Percentiles rank a stretch among this genome's conserved stretches.
phyloP scores from a whole-genome alignment of 768 basidiomycete species.

The Amanita rimosa region DNA sequence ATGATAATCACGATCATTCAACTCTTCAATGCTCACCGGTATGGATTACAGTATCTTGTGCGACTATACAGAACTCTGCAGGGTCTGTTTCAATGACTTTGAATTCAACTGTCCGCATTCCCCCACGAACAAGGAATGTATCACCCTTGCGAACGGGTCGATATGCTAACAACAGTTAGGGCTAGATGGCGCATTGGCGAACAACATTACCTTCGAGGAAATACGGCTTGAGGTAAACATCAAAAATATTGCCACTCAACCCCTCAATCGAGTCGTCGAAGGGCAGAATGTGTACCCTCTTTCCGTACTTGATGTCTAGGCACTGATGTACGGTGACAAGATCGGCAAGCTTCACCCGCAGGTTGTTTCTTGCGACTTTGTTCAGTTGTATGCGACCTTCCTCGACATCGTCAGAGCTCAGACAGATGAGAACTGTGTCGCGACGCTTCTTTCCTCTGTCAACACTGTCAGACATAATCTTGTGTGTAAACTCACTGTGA shows the following conservation, averaged over 20 bases:
- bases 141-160: conserved; percentile 95
- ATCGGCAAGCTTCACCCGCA: conserved; percentile 95
- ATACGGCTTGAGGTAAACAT: conserved; percentile 97
- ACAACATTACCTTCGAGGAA: conserved; percentile 76
- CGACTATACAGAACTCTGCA: conserved; percentile 96
- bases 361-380: conserved; percentile 99
- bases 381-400: conserved; percentile 98
- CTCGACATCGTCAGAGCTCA: conserved; percentile 93
- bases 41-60: conserved; percentile 97
- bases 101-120: conserved; percentile 98
- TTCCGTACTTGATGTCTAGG: conserved; percentile 97
- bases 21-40: conserved; percentile 39
- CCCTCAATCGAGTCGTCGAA: conserved; percentile 99
- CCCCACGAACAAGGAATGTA: conserved; percentile 97
- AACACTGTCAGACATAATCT: not conserved
- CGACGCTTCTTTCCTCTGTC: conserved; percentile 91
- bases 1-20: not conserved
- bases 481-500: not conserved
- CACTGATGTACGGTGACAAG: conserved; percentile 94
- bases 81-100: conserved; percentile 99
- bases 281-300: conserved; percentile 91
- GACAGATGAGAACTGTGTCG: conserved; percentile 94
- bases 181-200: not conserved
- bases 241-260: conserved; percentile 95
- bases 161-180: conserved; percentile 44